Evolutionary conservation across 2,329 filamentous ascomycete genomes (phyloP), one percentile per base, ranked within the genome.

Genomic region (Colletotrichum sp.): DNA sequence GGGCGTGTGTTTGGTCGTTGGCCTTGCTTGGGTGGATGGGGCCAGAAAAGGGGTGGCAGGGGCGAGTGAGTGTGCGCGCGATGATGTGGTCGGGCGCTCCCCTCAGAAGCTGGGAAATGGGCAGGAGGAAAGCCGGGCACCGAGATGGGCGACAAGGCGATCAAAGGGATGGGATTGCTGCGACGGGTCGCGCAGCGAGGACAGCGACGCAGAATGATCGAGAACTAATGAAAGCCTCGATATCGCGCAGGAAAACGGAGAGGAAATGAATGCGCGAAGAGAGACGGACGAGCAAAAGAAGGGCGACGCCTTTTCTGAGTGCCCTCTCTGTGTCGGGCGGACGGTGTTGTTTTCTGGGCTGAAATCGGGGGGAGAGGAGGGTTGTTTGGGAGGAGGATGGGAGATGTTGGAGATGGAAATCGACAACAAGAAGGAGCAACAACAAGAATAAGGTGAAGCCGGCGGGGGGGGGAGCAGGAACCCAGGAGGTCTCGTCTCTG

Each of bases 151-250:
- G 65, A 76, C 44, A 49, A 55, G 72, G 75, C 72, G 75, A 63
- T 62, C 67, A 68, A 76, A 72, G 64, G 55, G 68, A 70, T 59
- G 68, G 59, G 63, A 67, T 62, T 76, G 44, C 44, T 49, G 72
- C 66, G 77, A 71, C 71, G 74, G 76, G 70, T 78, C 76, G 76
- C 77, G 77, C 76, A 78, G 74, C 73, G 73, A 77, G 57, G 68
- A 75, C 63, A 28, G 63, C 49, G 75, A 78, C 59, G 73, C 65
- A 70, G 72, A 75, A 72, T 24, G 79, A 81, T 82, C 87, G 87
- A 90, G 85, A 84, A 85, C 88, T 89, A 90, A 82, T 83, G 77
- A 90, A 87, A 87, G 85, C 83, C 85, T 87, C 85, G 85, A 85
- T 80, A 76, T 79, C 75, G 79, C 80, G 80, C 76, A 59, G 75